Evolutionary conservation across 2,329 filamentous ascomycete genomes (phyloP).

Genomic region (Neospermospora avenae): DNA sequence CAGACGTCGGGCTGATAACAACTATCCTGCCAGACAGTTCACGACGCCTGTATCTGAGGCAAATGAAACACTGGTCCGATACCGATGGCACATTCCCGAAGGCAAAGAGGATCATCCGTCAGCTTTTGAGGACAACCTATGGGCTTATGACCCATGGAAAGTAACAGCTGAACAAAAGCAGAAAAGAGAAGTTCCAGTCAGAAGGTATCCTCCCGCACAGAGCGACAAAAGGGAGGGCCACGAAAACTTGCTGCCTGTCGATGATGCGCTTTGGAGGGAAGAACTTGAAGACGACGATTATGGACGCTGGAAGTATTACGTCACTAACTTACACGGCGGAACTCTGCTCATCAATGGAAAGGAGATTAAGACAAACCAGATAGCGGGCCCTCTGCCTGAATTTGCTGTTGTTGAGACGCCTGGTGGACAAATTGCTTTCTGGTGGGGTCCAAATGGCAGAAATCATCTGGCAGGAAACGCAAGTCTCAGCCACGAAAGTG

Average conservation of each 20-base stretch:
- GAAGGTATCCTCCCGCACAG: constrained; percentile 20
- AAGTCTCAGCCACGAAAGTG: not conserved
- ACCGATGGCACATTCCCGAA: constrained; percentile 13
- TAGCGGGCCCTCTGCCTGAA: constrained; percentile 32
- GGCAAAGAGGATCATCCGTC: constrained; percentile 11
- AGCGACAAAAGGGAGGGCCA: not conserved
- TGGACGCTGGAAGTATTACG: constrained; percentile 25
- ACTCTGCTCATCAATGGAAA: constrained; percentile 30
- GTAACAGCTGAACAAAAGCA: constrained; percentile 23
- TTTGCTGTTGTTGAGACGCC: constrained; percentile 32
- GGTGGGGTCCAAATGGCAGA: constrained; percentile 28
- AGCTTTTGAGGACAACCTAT: constrained; percentile 6
- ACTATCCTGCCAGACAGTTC: not conserved
- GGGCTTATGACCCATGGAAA: constrained; percentile 27
- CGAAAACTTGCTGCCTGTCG: constrained; percentile 10
- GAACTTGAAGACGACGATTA: constrained; percentile 23
- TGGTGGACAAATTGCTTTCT: constrained; percentile 30
- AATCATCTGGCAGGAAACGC: constrained; percentile 10
- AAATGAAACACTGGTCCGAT: constrained; percentile 2
- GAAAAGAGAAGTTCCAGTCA: constrained; percentile 21
- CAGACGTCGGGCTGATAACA: not conserved
- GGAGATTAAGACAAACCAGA: constrained; percentile 25
- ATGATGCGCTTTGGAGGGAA: constrained; percentile 24
- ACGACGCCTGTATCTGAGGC: not conserved
- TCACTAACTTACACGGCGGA: constrained; percentile 29